phyloP scores from a whole-genome alignment of 164 flowering plant genomes.

The Protea cynaroides region DNA sequence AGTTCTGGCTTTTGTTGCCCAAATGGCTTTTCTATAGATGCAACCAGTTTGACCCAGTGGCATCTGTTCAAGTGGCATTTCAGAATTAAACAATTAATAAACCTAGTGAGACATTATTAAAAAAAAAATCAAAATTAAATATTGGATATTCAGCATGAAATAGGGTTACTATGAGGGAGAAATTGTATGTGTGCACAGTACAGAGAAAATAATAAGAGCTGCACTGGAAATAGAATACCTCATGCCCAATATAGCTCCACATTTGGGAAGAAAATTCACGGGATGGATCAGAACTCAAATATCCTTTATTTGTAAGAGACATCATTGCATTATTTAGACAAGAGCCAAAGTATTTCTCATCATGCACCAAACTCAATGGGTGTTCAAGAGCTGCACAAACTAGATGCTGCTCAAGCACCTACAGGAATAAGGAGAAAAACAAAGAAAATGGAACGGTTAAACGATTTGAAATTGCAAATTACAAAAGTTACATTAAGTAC shows the following conservation, averaged over 20 bases:
- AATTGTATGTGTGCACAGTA: no score
- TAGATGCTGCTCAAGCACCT: slow-evolving; percentile 90
- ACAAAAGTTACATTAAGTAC: neutral
- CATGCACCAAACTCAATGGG: slow-evolving; percentile 64
- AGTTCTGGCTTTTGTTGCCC: no score
- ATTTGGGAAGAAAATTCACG: slow-evolving; percentile 41
- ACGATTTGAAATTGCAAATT: neutral
- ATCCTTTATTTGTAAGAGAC: slow-evolving; percentile 51
- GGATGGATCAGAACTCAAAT: slow-evolving; percentile 42
- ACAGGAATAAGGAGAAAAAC: slow-evolving; percentile 11
- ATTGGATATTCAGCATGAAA: no score
- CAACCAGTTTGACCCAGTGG: no score
- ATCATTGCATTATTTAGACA: slow-evolving; percentile 39
- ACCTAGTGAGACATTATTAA: no score
- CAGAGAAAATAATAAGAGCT: neutral
- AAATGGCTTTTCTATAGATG: no score
- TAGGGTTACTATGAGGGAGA: no score
- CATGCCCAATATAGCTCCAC: slow-evolving; percentile 84
- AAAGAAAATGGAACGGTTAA: neutral
- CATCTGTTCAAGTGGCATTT: no score
- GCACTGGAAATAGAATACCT: slow-evolving; percentile 36
- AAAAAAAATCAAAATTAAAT: no score
- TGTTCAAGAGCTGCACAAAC: slow-evolving; percentile 82
- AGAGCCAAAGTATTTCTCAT: slow-evolving; percentile 80
- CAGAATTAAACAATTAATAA: no score